phyloP scores from a whole-genome alignment of 164 flowering plant genomes.

The Vitis amurensis region DNA sequence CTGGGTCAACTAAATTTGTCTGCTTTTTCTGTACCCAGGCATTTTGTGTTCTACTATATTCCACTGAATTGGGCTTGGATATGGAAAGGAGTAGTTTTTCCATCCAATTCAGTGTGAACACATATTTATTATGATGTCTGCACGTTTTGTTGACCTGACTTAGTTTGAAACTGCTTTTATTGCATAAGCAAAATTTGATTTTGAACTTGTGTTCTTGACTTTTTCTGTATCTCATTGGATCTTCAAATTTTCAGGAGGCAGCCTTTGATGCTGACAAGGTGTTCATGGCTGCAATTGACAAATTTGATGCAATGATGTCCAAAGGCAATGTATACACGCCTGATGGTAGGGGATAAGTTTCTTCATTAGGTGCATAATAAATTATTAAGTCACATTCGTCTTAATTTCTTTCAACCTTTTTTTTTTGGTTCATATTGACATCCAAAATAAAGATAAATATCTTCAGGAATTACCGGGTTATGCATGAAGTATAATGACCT shows the following conservation, averaged over 20 bases:
- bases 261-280: slow-evolving; percentile 89
- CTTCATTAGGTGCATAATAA: background rate
- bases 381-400: background rate
- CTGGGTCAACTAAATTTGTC: background rate
- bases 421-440: background rate
- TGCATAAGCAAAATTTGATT: too few species aligned
- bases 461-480: background rate
- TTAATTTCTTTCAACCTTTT: slow-evolving; percentile 1
- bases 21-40: background rate
- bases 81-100: too few species aligned
- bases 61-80: background rate
- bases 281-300: slow-evolving; percentile 89
- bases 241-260: slow-evolving; percentile 60
- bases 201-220: too few species aligned
- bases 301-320: slow-evolving; percentile 93
- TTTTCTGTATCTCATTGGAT: too few species aligned
- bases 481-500: background rate
- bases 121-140: too few species aligned
- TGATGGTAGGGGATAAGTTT: slow-evolving; percentile 62
- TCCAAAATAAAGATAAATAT: background rate
- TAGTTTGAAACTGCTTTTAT: too few species aligned
- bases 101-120: too few species aligned
- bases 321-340: slow-evolving; percentile 73
- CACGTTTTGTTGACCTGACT: too few species aligned
- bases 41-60: background rate